These are phyloP conservation scores for Sclerotinia trifoliorum DNA, from an alignment of 2,329 filamentous ascomycete species.

Conservation along the genomic window DNA sequence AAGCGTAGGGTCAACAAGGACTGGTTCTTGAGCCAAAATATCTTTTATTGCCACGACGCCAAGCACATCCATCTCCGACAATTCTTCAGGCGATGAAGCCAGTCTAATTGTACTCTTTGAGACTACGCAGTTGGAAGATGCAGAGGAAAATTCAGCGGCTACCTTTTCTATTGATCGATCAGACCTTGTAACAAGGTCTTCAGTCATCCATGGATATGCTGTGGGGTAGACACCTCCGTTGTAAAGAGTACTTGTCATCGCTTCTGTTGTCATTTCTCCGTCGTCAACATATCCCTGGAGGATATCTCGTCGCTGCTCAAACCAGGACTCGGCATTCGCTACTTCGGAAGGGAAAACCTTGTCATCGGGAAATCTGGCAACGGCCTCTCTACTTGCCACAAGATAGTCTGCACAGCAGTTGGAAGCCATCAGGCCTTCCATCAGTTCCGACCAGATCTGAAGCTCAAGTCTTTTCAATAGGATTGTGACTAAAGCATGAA, in stretches of 20 bases:
- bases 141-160: constrained; percentile 29
- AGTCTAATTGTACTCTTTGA: constrained; percentile 31
- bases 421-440: constrained; percentile 36
- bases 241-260: constrained; percentile 25
- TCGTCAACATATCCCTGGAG: constrained; percentile 26
- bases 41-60: constrained; percentile 31
- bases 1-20: constrained; percentile 30
- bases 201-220: constrained; percentile 34
- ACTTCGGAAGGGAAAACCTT: constrained; percentile 34
- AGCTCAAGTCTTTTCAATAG: constrained; percentile 34
- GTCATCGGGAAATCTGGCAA: constrained; percentile 34
- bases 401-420: constrained; percentile 35
- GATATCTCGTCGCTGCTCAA: constrained; percentile 29
- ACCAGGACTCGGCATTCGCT: constrained; percentile 33
- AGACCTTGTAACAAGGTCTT: constrained; percentile 30
- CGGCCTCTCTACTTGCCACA: constrained; percentile 31
- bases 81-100: background rate
- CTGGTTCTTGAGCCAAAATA: constrained; percentile 28
- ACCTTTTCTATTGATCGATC: constrained; percentile 28
- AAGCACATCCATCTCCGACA: constrained; percentile 33
- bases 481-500: constrained; percentile 26
- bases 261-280: constrained; percentile 27
- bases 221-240: constrained; percentile 35
- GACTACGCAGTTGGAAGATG: constrained; percentile 33
- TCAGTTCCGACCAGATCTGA: constrained; percentile 36